Evolutionary conservation across 768 basidiomycete species (phyloP).

Genomic region (Leccinum rimulosum): DNA sequence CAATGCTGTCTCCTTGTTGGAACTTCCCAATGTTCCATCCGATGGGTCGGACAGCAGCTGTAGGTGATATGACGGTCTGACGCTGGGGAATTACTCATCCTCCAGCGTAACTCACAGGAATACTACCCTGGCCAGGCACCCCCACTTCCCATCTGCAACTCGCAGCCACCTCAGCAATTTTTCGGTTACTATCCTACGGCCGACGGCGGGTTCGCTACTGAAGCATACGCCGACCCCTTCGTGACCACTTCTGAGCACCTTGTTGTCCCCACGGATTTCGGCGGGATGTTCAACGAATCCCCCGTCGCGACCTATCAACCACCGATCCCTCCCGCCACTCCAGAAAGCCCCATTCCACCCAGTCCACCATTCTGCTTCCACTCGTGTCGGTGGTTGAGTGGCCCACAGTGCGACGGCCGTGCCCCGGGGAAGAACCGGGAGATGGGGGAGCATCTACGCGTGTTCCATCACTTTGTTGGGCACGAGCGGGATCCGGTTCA

Average conservation of each 20-base stretch:
- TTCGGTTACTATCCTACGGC: neutral
- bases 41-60: neutral
- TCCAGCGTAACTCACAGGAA: slow-evolving; percentile 7
- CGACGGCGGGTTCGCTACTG: neutral
- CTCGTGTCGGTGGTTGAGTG: slow-evolving; percentile 23
- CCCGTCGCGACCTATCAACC: slow-evolving; percentile 9
- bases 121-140: slow-evolving; percentile 1
- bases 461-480: slow-evolving; percentile 21
- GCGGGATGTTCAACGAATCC: neutral
- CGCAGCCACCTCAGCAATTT: neutral
- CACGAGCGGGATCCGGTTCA: slow-evolving; percentile 26
- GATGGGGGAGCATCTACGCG: slow-evolving; percentile 28
- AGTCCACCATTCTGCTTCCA: slow-evolving; percentile 10
- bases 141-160: neutral
- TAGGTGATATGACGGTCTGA: slow-evolving; percentile 4
- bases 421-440: slow-evolving; percentile 31
- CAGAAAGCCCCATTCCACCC: slow-evolving; percentile 1
- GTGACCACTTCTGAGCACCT: neutral
- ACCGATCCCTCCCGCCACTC: slow-evolving; percentile 12
- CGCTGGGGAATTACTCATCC: neutral
- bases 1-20: neutral
- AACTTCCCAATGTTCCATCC: neutral
- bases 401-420: slow-evolving; percentile 19
- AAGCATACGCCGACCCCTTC: neutral
- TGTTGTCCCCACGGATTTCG: neutral